phyloP scores from a whole-genome alignment of 345 rosid species.

The Pseudoturritis turrita region DNA sequence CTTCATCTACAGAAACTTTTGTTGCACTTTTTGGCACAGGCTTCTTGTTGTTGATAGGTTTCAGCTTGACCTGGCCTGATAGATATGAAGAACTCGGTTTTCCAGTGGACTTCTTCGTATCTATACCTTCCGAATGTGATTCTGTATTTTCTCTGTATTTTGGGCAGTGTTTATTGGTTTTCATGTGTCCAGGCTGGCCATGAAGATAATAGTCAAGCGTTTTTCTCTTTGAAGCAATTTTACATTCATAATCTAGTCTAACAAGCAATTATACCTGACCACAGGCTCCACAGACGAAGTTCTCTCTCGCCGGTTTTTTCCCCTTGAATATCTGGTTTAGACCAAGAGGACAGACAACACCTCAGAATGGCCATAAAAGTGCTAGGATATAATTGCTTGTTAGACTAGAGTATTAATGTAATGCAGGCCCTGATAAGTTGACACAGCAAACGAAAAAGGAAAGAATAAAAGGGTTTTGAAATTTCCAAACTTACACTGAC shows the following conservation, averaged over 20 bases:
- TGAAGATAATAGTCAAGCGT: slow-evolving; percentile 18
- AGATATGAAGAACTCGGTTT: slow-evolving; percentile 51
- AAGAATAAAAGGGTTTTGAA: not conserved
- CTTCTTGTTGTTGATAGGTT: slow-evolving; percentile 53
- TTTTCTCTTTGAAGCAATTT: not conserved
- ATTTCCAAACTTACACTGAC: slow-evolving; percentile 36
- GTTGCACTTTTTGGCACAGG: slow-evolving; percentile 39
- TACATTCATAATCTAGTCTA: slow-evolving; percentile 9
- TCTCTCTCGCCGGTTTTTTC: slow-evolving; percentile 95
- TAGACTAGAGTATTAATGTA: no score
- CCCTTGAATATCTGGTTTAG: slow-evolving; percentile 61
- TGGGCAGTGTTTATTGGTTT: slow-evolving; percentile 96
- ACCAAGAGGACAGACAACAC: not conserved
- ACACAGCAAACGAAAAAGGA: not conserved
- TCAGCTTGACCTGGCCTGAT: slow-evolving; percentile 50
- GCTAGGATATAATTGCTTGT: not conserved
- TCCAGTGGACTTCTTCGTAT: slow-evolving; percentile 50
- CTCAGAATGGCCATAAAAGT: slow-evolving; percentile 2
- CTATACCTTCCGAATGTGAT: slow-evolving; percentile 43
- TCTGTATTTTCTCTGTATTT: slow-evolving; percentile 84
- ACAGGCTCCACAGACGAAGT: slow-evolving; percentile 92
- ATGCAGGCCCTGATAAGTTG: not conserved
- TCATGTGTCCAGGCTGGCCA: slow-evolving; percentile 95
- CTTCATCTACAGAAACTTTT: slow-evolving; percentile 46
- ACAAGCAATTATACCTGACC: slow-evolving; percentile 59